These are phyloP conservation scores for Chlorophyllum brunneum DNA, from an alignment of 768 basidiomycete species.

Conservation along the genomic window DNA sequence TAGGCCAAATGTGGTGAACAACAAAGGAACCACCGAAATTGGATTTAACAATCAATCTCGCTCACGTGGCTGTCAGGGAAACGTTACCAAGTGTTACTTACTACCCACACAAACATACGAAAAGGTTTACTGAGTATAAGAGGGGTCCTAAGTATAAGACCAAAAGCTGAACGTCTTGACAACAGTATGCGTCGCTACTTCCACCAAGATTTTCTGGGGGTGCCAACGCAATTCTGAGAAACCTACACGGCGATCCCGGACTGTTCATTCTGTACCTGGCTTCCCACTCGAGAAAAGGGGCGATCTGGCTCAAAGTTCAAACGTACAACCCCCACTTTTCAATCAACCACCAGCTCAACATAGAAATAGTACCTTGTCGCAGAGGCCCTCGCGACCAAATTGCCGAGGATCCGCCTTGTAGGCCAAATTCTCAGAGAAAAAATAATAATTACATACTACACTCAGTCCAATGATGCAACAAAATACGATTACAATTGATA, in stretches of 20 bases:
- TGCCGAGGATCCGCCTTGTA: too few species aligned
- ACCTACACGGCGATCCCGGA: not conserved
- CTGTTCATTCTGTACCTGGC: not conserved
- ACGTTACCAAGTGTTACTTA: not conserved
- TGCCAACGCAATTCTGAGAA: not conserved
- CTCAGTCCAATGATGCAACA: too few species aligned
- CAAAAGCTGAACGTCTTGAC: not conserved
- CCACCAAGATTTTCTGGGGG: not conserved
- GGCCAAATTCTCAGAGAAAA: too few species aligned
- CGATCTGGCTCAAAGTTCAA: too few species aligned
- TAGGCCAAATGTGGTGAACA: conserved; percentile 10
- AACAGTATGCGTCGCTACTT: not conserved
- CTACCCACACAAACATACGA: too few species aligned
- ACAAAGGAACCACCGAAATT: conserved; percentile 26
- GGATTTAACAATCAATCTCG: conserved; percentile 14
- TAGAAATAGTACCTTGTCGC: too few species aligned
- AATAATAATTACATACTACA: too few species aligned
- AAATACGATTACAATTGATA: conserved; percentile 8
- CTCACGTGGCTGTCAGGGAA: conserved; percentile 20
- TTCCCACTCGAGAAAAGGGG: not conserved
- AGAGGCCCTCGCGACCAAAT: not conserved
- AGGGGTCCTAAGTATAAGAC: not conserved
- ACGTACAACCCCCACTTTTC: too few species aligned
- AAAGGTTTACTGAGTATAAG: too few species aligned
- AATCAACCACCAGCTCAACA: too few species aligned